Conservation (phyloP, 331 rosid species). For the Acacia concinna region DNA sequence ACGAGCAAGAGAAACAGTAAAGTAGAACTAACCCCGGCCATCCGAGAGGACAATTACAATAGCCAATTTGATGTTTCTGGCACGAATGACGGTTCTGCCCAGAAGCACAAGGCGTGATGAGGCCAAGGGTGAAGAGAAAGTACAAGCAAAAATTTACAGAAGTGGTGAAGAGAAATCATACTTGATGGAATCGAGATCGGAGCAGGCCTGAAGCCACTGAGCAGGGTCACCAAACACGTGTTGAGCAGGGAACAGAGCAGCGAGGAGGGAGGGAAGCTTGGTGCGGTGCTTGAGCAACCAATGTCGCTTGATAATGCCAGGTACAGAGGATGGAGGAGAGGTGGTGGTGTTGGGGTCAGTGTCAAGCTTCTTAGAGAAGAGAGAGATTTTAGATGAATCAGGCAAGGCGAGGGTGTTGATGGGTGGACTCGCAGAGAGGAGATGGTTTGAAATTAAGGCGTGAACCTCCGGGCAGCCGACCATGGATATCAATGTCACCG, state of each 20-base stretch:
- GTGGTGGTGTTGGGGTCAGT: slow-evolving; percentile 26
- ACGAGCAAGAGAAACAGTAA: background rate
- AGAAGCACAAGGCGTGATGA: background rate
- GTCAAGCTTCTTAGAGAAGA: slow-evolving; percentile 41
- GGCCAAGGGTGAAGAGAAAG: background rate
- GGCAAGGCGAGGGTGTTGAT: slow-evolving; percentile 88
- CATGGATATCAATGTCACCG: slow-evolving; percentile 64
- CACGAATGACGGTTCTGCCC: slow-evolving; percentile 58
- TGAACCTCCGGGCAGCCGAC: slow-evolving; percentile 82
- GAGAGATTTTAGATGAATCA: slow-evolving; percentile 65
- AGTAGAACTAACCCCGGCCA: slow-evolving; percentile 46
- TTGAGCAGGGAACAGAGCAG: slow-evolving; percentile 58
- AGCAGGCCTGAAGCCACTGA: slow-evolving; percentile 87
- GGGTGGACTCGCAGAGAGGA: slow-evolving; percentile 75
- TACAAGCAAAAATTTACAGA: background rate
- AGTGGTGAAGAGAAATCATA: slow-evolving; percentile 1
- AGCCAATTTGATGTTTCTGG: slow-evolving; percentile 64
- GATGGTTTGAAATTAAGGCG: slow-evolving; percentile 52
- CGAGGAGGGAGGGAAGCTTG: slow-evolving; percentile 69
- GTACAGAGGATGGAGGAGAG: background rate
- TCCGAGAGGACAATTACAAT: slow-evolving; percentile 57
- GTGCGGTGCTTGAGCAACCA: slow-evolving; percentile 96
- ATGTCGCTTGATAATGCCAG: slow-evolving; percentile 66
- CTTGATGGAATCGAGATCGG: slow-evolving; percentile 85
- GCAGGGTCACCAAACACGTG: slow-evolving; percentile 85